Percentiles rank a stretch among this genome's conserved stretches.
phyloP scores from a whole-genome alignment of 345 rosid genomes.

The Clarkia xantiana region DNA sequence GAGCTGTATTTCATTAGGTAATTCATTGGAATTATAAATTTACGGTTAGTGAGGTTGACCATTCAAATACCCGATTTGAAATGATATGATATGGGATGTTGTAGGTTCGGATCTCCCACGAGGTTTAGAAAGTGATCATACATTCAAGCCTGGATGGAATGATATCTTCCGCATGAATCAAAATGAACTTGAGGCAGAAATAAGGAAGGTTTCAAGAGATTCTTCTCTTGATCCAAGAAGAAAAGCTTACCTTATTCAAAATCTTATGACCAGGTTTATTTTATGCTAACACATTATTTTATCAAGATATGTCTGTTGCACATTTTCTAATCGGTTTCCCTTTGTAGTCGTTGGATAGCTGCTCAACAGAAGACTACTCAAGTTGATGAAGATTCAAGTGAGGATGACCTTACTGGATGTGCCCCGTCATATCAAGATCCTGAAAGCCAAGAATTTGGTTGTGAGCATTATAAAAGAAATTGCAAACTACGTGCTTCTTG shows the following conservation, averaged over 20 bases:
- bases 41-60: neutral
- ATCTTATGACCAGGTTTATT: constrained; percentile 50
- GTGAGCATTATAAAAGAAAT: constrained; percentile 62
- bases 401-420: constrained; percentile 23
- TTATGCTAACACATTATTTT: neutral
- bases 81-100: neutral
- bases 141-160: constrained; percentile 94
- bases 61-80: too few relatives aligned
- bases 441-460: constrained; percentile 38
- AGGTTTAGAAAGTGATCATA: constrained; percentile 45
- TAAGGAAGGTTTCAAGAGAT: constrained; percentile 49
- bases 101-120: constrained; percentile 43
- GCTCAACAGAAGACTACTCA: constrained; percentile 49
- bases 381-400: constrained; percentile 23
- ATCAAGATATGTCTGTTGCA: neutral
- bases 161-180: constrained; percentile 80
- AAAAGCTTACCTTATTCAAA: constrained; percentile 54
- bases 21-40: constrained; percentile 2
- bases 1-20: constrained; percentile 33
- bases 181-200: constrained; percentile 59
- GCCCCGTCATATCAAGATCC: constrained; percentile 37
- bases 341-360: constrained; percentile 57
- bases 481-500: constrained; percentile 63
- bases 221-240: constrained; percentile 58
- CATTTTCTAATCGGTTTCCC: constrained; percentile 3